Percentiles rank a stretch among this genome's conserved stretches.
Conservation (phyloP, 768 basidiomycete genomes). For the Lactifluus echinatus region DNA sequence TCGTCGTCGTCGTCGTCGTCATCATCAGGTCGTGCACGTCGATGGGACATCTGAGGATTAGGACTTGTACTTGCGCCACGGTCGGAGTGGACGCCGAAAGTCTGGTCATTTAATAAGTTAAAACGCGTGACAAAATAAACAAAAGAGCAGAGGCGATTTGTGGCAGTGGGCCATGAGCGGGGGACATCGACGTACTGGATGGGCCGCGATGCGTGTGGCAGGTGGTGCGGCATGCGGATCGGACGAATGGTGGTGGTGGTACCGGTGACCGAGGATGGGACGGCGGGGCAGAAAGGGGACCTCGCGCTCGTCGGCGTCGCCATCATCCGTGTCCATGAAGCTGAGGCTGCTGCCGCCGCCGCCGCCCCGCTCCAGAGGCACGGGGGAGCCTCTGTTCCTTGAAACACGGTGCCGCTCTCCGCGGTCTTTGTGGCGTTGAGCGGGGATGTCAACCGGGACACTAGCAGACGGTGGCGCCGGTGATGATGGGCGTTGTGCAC, state of each 20-base stretch:
- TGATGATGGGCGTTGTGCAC: neutral
- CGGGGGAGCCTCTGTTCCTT: too few species aligned
- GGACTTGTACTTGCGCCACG: neutral
- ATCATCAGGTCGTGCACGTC: constrained; percentile 5
- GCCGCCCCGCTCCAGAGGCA: too few species aligned
- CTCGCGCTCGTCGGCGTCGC: neutral
- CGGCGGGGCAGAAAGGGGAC: constrained; percentile 4
- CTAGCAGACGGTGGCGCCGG: neutral
- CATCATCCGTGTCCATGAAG: neutral
- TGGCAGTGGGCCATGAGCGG: neutral
- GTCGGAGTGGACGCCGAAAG: neutral
- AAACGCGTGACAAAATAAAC: neutral
- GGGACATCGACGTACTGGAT: constrained; percentile 11
- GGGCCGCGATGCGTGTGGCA: neutral
- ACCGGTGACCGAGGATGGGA: neutral
- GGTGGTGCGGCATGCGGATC: neutral
- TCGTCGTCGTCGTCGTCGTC: neutral
- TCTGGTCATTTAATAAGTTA: too few species aligned
- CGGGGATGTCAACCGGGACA: neutral
- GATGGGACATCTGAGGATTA: neutral
- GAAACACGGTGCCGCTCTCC: neutral
- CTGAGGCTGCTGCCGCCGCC: too few species aligned
- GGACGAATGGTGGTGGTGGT: constrained; percentile 2
- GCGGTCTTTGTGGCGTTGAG: neutral
- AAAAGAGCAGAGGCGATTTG: neutral